Conservation (phyloP, 805 yeast genomes). For the Wickerhamiella lipophila region DNA sequence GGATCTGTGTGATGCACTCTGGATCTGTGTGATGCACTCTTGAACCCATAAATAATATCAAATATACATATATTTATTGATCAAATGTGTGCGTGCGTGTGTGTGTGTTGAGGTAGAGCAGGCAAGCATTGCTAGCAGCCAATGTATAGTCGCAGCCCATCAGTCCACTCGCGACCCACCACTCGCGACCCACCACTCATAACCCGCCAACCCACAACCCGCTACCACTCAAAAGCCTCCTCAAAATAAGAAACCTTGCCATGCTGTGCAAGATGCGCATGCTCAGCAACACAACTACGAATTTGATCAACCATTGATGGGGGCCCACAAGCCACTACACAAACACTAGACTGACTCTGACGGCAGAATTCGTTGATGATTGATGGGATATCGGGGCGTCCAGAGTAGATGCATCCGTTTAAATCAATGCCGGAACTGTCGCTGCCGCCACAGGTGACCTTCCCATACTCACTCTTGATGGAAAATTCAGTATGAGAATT, state of each 20-base stretch:
- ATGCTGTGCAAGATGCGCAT: slow-evolving; percentile 21
- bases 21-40: no score
- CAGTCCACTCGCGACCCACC: no score
- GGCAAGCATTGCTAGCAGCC: no score
- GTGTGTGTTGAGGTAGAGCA: no score
- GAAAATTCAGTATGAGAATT: background rate
- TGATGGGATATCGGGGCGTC: slow-evolving; percentile 30
- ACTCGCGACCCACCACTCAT: background rate
- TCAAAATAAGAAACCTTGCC: slow-evolving; percentile 56
- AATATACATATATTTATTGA: no score
- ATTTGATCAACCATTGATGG: slow-evolving; percentile 22
- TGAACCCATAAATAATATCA: no score
- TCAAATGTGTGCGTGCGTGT: no score
- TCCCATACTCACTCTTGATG: background rate
- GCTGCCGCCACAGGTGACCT: background rate
- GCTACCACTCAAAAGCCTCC: slow-evolving; percentile 60
- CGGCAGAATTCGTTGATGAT: slow-evolving; percentile 35
- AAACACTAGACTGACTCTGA: slow-evolving; percentile 37
- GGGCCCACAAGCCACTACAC: slow-evolving; percentile 27
- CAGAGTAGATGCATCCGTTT: slow-evolving; percentile 23
- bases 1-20: no score
- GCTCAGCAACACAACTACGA: slow-evolving; percentile 17
- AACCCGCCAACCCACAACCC: background rate
- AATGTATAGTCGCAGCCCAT: no score
- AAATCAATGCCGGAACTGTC: slow-evolving; percentile 6